Evolutionary conservation across 2,329 filamentous ascomycete genomes (phyloP).

Genomic region (Ophiostoma sp.): DNA sequence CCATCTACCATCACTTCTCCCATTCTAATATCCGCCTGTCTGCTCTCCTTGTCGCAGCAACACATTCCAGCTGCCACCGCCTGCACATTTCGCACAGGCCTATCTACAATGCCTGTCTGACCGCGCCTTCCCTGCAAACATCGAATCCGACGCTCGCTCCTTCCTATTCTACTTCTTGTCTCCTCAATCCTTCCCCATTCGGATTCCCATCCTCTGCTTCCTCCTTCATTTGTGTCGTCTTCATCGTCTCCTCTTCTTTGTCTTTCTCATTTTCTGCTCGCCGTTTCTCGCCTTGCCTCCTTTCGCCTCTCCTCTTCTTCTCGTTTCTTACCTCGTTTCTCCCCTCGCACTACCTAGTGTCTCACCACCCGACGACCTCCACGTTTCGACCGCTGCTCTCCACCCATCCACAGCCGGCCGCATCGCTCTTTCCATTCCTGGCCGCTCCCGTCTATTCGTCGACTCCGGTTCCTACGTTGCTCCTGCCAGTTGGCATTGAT

Average conservation of each 20-base stretch:
- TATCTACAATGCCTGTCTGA: slow-evolving; percentile 10
- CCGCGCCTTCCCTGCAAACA: slow-evolving; percentile 7
- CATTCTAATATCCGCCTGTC: neutral
- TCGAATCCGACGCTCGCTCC: neutral
- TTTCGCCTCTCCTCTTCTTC: neutral
- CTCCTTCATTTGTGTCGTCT: neutral
- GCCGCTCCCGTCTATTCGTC: slow-evolving; percentile 4
- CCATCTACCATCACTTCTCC: neutral
- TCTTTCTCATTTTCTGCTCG: neutral
- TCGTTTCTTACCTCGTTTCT: neutral
- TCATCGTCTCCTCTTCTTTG: neutral
- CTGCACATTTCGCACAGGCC: neutral
- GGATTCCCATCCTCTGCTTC: too few relatives aligned
- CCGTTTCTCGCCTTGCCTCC: neutral
- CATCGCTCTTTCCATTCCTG: slow-evolving; percentile 8
- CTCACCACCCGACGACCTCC: slow-evolving; percentile 13
- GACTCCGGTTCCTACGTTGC: neutral
- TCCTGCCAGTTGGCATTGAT: slow-evolving; percentile 10
- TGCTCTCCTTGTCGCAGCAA: neutral
- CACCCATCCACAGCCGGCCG: slow-evolving; percentile 13
- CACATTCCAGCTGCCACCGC: slow-evolving; percentile 1
- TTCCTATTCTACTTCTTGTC: neutral
- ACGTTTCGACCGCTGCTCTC: slow-evolving; percentile 9
- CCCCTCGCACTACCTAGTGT: neutral
- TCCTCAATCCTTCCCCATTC: neutral